These are phyloP conservation scores for Postia placenta DNA, from an alignment of 768 basidiomycete genomes.

Conservation along the genomic window DNA sequence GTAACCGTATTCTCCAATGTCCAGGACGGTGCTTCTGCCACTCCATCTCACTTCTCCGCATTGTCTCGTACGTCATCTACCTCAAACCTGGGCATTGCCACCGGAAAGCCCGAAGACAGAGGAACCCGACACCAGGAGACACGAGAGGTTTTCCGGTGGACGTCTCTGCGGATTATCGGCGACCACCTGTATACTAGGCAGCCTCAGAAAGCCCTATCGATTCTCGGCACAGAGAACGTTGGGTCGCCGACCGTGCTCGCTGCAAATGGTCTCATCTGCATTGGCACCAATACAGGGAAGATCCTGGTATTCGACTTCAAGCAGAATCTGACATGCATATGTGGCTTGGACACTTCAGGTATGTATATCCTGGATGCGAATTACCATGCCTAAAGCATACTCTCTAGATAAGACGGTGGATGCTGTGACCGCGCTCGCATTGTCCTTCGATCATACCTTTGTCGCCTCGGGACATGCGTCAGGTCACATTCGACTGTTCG, in stretches of 20 bases:
- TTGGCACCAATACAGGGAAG: slow-evolving; percentile 79
- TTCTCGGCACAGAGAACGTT: slow-evolving; percentile 50
- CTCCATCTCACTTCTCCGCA: slow-evolving; percentile 62
- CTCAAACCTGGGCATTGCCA: slow-evolving; percentile 32
- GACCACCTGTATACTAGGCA: slow-evolving; percentile 49
- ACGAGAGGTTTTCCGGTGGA: slow-evolving; percentile 74
- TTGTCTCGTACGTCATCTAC: slow-evolving; percentile 64
- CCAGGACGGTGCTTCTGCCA: slow-evolving; percentile 42
- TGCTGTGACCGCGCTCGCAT: slow-evolving; percentile 79
- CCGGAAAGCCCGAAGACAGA: background rate
- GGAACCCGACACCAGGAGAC: slow-evolving; percentile 16
- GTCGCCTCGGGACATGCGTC: slow-evolving; percentile 82
- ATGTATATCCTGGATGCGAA: slow-evolving; percentile 1
- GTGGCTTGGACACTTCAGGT: slow-evolving; percentile 69
- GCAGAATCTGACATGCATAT: slow-evolving; percentile 75
- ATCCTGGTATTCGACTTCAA: slow-evolving; percentile 86
- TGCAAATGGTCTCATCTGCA: slow-evolving; percentile 82
- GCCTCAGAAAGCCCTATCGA: slow-evolving; percentile 52
- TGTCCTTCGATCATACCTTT: slow-evolving; percentile 93
- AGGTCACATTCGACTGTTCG: slow-evolving; percentile 84
- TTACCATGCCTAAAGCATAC: slow-evolving; percentile 10
- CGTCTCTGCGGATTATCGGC: slow-evolving; percentile 52
- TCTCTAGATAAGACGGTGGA: slow-evolving; percentile 54
- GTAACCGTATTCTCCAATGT: slow-evolving; percentile 38
- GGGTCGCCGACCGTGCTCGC: slow-evolving; percentile 78